A percentile compares a stretch with the other conserved stretches of the same genome.
Evolutionary conservation across 805 yeast genomes (phyloP).

Genomic region (Yamadazyma akitaensis): DNA sequence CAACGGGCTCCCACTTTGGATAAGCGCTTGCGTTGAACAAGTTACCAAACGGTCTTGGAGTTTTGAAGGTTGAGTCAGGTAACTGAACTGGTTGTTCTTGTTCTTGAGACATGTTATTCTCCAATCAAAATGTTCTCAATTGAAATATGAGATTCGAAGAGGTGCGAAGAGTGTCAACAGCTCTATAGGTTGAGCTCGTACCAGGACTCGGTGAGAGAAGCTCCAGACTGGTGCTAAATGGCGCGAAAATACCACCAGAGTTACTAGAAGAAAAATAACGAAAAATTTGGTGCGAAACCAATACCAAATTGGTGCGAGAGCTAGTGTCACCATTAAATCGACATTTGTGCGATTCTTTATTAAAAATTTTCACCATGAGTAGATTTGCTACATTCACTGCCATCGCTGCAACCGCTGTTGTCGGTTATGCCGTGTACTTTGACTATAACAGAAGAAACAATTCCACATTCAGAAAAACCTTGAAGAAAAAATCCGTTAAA

Average conservation of each 20-base stretch:
- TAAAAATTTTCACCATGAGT: conserved; percentile 9
- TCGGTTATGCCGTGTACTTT: conserved; percentile 82
- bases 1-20: conserved; percentile 51
- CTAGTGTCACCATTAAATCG: not conserved
- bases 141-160: not conserved
- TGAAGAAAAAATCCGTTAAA: conserved; percentile 60
- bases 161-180: not conserved
- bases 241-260: too few relatives aligned
- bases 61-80: conserved; percentile 40
- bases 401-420: conserved; percentile 50
- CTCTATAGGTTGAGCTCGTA: too few relatives aligned
- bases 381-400: conserved; percentile 30
- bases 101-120: conserved; percentile 2
- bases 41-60: conserved; percentile 42
- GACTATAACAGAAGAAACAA: conserved; percentile 88
- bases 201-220: too few relatives aligned
- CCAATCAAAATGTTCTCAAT: conserved; percentile 9
- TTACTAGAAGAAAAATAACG: too few relatives aligned
- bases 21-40: conserved; percentile 37
- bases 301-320: too few relatives aligned
- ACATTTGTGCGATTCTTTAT: not conserved
- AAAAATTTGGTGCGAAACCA: too few relatives aligned
- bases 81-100: conserved; percentile 1
- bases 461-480: conserved; percentile 72
- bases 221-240: too few relatives aligned